Conservation (phyloP, 768 basidiomycete species). For the Termitomyces sp. region DNA sequence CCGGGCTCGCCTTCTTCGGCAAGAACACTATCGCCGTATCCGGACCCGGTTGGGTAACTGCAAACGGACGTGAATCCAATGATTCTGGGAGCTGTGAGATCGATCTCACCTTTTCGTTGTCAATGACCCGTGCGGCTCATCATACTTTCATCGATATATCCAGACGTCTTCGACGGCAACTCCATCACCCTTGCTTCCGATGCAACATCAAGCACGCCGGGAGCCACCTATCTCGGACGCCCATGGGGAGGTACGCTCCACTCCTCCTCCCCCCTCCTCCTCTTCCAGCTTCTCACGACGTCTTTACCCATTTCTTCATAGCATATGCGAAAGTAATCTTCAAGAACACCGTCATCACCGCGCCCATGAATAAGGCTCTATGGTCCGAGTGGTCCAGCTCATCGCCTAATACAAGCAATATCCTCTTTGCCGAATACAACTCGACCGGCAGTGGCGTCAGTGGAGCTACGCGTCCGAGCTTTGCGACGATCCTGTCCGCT, state of each 20-base stretch:
- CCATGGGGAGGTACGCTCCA: constrained; percentile 35
- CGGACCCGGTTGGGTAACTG: constrained; percentile 41
- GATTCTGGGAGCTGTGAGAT: constrained; percentile 42
- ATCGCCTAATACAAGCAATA: constrained; percentile 5
- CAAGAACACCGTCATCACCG: constrained; percentile 37
- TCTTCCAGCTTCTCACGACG: background rate
- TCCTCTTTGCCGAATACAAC: constrained; percentile 7
- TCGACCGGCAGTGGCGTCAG: constrained; percentile 1
- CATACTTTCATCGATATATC: background rate
- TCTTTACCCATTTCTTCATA: constrained; percentile 5
- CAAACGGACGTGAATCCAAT: constrained; percentile 39
- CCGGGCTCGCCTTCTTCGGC: constrained; percentile 40
- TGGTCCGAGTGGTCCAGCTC: constrained; percentile 1
- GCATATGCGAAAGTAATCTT: constrained; percentile 45
- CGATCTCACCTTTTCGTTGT: background rate
- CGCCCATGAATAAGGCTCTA: constrained; percentile 32
- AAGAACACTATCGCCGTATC: constrained; percentile 42
- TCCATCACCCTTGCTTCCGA: constrained; percentile 30
- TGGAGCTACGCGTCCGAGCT: constrained; percentile 25
- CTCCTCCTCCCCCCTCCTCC: no score
- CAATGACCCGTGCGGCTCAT: background rate
- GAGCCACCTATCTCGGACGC: constrained; percentile 34
- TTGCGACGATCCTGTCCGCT: constrained; percentile 32
- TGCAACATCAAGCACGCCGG: background rate
- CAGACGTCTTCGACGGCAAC: constrained; percentile 42